Base-by-base conservation (phyloP, 495 filamentous ascomycete species). In the Neurospora pannonica region DNA sequence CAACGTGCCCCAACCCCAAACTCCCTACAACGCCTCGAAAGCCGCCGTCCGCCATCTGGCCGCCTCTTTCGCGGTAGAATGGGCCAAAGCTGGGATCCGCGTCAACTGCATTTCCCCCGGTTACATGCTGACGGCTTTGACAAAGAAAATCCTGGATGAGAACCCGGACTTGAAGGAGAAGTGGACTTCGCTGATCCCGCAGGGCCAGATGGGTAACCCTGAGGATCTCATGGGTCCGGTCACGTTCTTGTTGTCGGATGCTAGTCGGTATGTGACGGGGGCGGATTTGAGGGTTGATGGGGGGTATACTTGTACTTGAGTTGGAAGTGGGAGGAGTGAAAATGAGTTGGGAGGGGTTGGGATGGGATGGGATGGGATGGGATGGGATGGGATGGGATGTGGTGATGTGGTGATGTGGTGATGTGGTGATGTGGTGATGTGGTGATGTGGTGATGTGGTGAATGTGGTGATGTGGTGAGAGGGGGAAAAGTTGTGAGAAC, bases 61-160 rank as follows among this genome's bases (percentile, higher is more conserved):
- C 13, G 86, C 90, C 24, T 93, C 90, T 54, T 85, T 97, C 39
- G 93, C 93, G 38, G 95, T 97, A 48, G 94, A 97, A 79, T 97
- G 94, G 94, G 94, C 94, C 5, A 87, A 89, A 70, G 87, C 90
- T 34, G 90, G 89, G 71, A 97, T 97, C 77, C 89, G 94, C 13
- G 94, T 97, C 39, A 97, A 97, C 82, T 94, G 91, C 79, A 97
- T 97, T 79, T 92, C 89, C 73, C 94, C 94, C 0, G 94, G 94
- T 24, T 97, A 97, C 82, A 97, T 97, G 95, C 84, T 97, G 76
- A 98, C 95, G 24, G 94, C 94, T 69, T 82, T 98, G 94, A 98
- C 95, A 24, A 90, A 95, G 83, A 97, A 97, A 84, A 97, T 98
- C 76, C 88, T 98, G 39, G 91, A 97, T 72, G 93, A 97, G 70